Conservation (phyloP, 352 stramenopile species). For the Aphanomyces astaci region DNA sequence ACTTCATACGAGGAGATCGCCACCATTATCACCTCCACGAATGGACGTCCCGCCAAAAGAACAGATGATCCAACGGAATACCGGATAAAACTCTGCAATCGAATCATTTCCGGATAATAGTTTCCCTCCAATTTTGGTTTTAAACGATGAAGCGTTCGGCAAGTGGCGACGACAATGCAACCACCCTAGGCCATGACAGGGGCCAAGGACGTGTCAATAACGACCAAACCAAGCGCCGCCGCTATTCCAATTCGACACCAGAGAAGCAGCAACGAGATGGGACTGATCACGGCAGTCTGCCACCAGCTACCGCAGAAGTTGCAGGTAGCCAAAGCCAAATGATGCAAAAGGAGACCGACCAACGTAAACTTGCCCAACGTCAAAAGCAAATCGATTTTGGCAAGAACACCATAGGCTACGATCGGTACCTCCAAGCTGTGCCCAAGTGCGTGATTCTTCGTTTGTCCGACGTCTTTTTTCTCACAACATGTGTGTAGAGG, state of each 20-base stretch:
- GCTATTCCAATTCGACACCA: background rate
- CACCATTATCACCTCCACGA: slow-evolving; percentile 1
- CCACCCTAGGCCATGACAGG: too few relatives aligned
- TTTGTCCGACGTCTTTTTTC: background rate
- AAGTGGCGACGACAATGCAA: too few relatives aligned
- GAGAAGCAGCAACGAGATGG: background rate
- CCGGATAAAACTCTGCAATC: background rate
- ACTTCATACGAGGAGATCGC: slow-evolving; percentile 4
- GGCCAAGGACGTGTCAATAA: background rate
- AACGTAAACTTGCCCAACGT: slow-evolving; percentile 76
- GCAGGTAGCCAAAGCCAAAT: too few relatives aligned
- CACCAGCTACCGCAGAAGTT: background rate
- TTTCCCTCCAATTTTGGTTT: too few relatives aligned
- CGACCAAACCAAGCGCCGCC: background rate
- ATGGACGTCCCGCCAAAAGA: background rate
- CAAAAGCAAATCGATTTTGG: slow-evolving; percentile 91
- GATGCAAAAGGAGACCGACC: slow-evolving; percentile 55
- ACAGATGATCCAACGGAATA: too few relatives aligned
- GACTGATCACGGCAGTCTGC: background rate
- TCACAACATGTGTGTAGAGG: slow-evolving; percentile 27
- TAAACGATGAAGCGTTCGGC: too few relatives aligned
- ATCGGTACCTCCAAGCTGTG: slow-evolving; percentile 64
- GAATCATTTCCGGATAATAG: background rate
- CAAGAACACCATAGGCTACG: slow-evolving; percentile 90
- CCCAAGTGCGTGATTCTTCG: slow-evolving; percentile 32